Percentiles rank a stretch among this genome's conserved stretches.
Evolutionary conservation across 2,329 filamentous ascomycete genomes (phyloP).

Genomic region (Anthostomella pinea): DNA sequence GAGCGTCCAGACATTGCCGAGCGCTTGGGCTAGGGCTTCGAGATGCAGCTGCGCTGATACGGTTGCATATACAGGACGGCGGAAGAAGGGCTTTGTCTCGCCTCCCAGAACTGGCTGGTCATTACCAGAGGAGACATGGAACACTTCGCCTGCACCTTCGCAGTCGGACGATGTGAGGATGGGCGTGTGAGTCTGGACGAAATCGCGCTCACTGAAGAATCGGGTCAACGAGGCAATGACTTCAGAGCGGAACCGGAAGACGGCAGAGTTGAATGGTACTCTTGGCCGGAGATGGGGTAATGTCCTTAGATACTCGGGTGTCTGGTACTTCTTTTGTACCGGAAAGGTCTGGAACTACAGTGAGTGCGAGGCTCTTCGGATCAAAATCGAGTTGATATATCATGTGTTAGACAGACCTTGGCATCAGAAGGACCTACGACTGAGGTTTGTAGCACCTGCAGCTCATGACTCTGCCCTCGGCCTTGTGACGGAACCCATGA

Average conservation of each 20-base stretch:
- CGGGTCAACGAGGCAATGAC: constrained; percentile 68
- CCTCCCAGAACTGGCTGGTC: constrained; percentile 33
- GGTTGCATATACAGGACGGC: constrained; percentile 85
- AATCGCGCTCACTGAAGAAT: constrained; percentile 70
- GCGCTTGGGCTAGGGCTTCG: constrained; percentile 83
- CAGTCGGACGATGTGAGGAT: constrained; percentile 97
- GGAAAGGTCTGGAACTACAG: constrained; percentile 67
- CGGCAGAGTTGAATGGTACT: constrained; percentile 73
- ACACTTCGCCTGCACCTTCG: constrained; percentile 93
- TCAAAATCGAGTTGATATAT: constrained; percentile 6
- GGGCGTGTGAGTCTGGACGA: constrained; percentile 84
- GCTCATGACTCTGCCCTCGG: constrained; percentile 71
- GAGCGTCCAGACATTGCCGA: constrained; percentile 89
- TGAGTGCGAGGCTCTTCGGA: constrained; percentile 21
- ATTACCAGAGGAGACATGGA: constrained; percentile 58
- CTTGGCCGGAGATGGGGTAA: constrained; percentile 84
- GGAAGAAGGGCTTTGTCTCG: constrained; percentile 66
- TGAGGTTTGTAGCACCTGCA: constrained; percentile 68
- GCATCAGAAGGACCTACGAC: constrained; percentile 77
- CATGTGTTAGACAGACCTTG: constrained; percentile 54
- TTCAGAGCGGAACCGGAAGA: constrained; percentile 81
- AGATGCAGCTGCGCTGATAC: constrained; percentile 94
- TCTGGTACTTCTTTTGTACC: constrained; percentile 95
- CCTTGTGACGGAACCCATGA: constrained; percentile 71
- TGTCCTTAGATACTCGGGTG: constrained; percentile 80